These are phyloP conservation scores for Ophiostoma montium DNA, from an alignment of 2,329 filamentous ascomycete genomes.

Conservation along the genomic window DNA sequence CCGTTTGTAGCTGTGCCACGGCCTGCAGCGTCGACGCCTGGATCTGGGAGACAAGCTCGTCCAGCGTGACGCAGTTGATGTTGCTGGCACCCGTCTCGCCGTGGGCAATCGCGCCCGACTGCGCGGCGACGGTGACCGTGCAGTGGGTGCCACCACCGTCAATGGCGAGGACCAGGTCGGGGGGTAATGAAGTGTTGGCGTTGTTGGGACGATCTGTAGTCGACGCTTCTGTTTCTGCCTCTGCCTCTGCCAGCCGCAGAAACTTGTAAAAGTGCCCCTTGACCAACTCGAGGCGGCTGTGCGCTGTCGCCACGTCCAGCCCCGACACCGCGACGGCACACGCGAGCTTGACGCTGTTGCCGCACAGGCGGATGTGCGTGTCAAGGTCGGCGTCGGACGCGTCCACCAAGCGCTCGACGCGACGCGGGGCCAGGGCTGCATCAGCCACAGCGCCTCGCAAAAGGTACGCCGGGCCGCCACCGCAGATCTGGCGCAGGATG, in stretches of 20 bases:
- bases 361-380: constrained; percentile 5
- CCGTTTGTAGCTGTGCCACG: not conserved
- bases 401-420: not conserved
- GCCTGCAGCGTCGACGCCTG: constrained; percentile 1
- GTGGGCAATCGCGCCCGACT: not conserved
- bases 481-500: constrained; percentile 6
- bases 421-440: not conserved
- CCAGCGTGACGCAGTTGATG: constrained; percentile 3
- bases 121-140: constrained; percentile 4
- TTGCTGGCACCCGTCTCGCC: constrained; percentile 7
- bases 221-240: too few relatives aligned
- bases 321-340: constrained; percentile 9
- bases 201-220: too few relatives aligned
- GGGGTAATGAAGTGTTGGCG: too few relatives aligned
- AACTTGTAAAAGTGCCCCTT: constrained; percentile 4
- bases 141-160: constrained; percentile 8
- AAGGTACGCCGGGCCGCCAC: not conserved
- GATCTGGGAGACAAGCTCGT: constrained; percentile 4
- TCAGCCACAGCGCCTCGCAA: too few relatives aligned
- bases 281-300: not conserved
- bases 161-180: constrained; percentile 6
- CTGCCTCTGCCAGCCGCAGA: not conserved
- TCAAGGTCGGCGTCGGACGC: constrained; percentile 2
- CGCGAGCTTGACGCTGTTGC: constrained; percentile 5
- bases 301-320: constrained; percentile 1